phyloP scores from a whole-genome alignment of 1,139 yeast species.

The Eremothecium sinecaudum region DNA sequence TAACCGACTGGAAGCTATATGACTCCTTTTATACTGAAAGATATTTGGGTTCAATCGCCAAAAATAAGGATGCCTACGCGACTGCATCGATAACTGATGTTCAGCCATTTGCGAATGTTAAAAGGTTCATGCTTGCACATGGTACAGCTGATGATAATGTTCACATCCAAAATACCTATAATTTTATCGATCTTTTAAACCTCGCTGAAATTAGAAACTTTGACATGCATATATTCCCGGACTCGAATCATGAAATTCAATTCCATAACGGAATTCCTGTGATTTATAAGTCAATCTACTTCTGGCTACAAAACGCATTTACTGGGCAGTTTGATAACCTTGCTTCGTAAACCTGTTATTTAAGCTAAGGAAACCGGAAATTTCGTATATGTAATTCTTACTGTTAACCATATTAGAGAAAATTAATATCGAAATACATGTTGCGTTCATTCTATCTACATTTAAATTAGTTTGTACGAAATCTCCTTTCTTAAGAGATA shows the following conservation, averaged over 20 bases:
- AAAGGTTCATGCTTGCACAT: conserved; percentile 74
- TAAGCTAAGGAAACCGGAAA: too few relatives aligned
- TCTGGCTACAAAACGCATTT: conserved; percentile 69
- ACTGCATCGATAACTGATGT: conserved; percentile 41
- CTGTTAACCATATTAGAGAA: too few relatives aligned
- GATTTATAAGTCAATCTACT: conserved; percentile 62
- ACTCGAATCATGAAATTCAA: conserved; percentile 75
- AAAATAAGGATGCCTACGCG: conserved; percentile 44
- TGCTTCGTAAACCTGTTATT: too few relatives aligned
- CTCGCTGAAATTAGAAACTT: conserved; percentile 60
- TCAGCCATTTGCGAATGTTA: conserved; percentile 38
- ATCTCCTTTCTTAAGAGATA: conserved; percentile 18
- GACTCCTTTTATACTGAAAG: conserved; percentile 86
- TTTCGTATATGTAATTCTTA: too few relatives aligned
- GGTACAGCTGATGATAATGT: conserved; percentile 98
- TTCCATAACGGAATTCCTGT: conserved; percentile 72
- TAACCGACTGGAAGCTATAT: conserved; percentile 70
- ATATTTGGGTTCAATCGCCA: conserved; percentile 63
- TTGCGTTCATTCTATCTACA: neutral
- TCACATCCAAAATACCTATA: conserved; percentile 77
- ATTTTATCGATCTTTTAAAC: conserved; percentile 64
- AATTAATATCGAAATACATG: neutral
- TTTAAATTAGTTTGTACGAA: conserved; percentile 6
- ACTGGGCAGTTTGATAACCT: conserved; percentile 38
- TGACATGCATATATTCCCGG: conserved; percentile 87